phyloP scores from a whole-genome alignment of 1,284 basidiomycete genomes.

The Fomitopsis pinicola region DNA sequence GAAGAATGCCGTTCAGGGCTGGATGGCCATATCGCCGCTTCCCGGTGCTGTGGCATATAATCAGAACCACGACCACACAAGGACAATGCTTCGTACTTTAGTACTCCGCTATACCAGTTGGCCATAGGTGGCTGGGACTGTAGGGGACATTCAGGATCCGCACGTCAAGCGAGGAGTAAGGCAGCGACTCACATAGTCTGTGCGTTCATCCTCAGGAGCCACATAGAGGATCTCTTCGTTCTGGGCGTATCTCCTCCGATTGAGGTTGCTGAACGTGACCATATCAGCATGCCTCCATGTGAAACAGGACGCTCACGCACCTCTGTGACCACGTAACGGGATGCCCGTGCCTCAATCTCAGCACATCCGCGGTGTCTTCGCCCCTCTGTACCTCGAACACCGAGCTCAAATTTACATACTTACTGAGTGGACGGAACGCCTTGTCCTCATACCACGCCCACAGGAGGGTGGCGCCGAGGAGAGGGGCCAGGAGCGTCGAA shows the following conservation, averaged over 20 bases:
- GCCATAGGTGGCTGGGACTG: conserved; percentile 94
- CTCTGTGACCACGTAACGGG: conserved; percentile 84
- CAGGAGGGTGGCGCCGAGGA: conserved; percentile 71
- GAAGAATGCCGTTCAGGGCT: conserved; percentile 82
- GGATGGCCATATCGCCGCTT: conserved; percentile 89
- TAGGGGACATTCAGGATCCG: neutral
- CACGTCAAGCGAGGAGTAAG: conserved; percentile 1
- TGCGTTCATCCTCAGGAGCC: conserved; percentile 84
- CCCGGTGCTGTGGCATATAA: conserved; percentile 55
- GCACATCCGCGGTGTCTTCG: conserved; percentile 74
- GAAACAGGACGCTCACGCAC: conserved; percentile 31
- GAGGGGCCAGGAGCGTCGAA: conserved; percentile 74
- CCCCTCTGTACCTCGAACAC: conserved; percentile 86
- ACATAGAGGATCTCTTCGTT: conserved; percentile 95
- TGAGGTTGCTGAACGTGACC: conserved; percentile 60
- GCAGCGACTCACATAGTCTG: conserved; percentile 72
- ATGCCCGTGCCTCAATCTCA: conserved; percentile 70
- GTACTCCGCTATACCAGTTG: conserved; percentile 85
- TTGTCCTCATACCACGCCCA: conserved; percentile 80
- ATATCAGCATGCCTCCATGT: conserved; percentile 2
- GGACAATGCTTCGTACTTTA: conserved; percentile 57
- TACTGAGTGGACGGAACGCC: conserved; percentile 74
- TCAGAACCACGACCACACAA: neutral
- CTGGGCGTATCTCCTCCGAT: conserved; percentile 79
- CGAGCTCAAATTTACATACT: conserved; percentile 80